phyloP scores from a whole-genome alignment of 306 rosid genomes.

The Quercus variabilis region DNA sequence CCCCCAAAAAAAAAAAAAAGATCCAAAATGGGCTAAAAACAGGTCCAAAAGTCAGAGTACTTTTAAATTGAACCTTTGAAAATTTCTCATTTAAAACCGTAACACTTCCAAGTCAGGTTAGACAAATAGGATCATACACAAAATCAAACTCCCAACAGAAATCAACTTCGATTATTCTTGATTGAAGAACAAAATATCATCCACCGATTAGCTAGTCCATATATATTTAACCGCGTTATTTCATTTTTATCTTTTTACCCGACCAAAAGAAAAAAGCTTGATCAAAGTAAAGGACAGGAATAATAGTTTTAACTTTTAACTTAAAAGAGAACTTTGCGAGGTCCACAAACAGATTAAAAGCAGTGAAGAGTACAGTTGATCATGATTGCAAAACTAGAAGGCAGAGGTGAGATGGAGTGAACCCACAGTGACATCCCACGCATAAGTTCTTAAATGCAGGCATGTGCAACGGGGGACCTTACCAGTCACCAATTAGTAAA shows the following conservation, averaged over 20 bases:
- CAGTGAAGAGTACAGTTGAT: not conserved
- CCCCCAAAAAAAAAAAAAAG: fast-evolving
- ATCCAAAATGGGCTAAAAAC: too few species aligned
- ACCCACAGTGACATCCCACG: slow-evolving; percentile 17
- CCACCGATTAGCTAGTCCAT: not conserved
- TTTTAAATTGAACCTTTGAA: too few species aligned
- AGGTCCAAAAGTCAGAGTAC: too few species aligned
- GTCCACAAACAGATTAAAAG: not conserved
- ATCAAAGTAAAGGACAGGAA: not conserved
- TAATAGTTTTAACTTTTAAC: not conserved
- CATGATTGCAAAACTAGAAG: not conserved
- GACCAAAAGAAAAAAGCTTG: not conserved
- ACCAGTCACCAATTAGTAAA: slow-evolving; percentile 4
- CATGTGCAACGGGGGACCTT: slow-evolving; percentile 39
- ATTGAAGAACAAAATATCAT: not conserved
- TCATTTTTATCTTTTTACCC: not conserved
- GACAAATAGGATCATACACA: too few species aligned
- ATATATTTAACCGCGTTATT: not conserved
- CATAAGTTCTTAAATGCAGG: slow-evolving; percentile 45
- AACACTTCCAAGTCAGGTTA: too few species aligned
- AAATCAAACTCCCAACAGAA: too few species aligned
- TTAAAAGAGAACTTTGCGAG: not conserved
- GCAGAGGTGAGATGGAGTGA: slow-evolving; percentile 7
- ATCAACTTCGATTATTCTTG: slow-evolving; percentile 5
- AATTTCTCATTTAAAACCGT: too few species aligned